Evolutionary conservation across 1,139 yeast species (phyloP).

Genomic region (Candida neerlandica): DNA sequence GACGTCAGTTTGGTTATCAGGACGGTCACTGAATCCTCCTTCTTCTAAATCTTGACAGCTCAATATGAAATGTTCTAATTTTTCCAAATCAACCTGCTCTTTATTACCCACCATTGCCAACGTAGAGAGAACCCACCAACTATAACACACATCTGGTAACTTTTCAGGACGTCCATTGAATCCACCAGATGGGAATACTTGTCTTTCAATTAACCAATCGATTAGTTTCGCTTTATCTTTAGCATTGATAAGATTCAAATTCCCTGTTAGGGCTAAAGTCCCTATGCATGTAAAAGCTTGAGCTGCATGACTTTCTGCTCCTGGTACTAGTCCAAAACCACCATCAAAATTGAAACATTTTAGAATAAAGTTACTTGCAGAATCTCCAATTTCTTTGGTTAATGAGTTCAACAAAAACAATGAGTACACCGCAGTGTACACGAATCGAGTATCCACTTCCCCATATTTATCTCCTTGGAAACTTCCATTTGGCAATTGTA

Average conservation of each 20-base stretch:
- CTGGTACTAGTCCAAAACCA: conserved; percentile 92
- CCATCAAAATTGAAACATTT: conserved; percentile 91
- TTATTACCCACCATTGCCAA: conserved; percentile 65
- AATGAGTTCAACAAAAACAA: conserved; percentile 69
- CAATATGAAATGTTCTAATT: conserved; percentile 66
- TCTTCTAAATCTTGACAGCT: conserved; percentile 71
- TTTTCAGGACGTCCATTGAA: conserved; percentile 96
- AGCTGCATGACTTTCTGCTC: conserved; percentile 94
- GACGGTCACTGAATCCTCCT: conserved; percentile 94
- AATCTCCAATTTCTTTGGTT: conserved; percentile 59
- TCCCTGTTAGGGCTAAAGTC: conserved; percentile 67
- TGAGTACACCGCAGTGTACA: conserved; percentile 77
- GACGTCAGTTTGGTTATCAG: conserved; percentile 89
- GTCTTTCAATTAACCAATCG: conserved; percentile 87
- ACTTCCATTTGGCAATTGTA: conserved; percentile 76
- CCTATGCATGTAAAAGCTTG: conserved; percentile 89
- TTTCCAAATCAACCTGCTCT: conserved; percentile 73
- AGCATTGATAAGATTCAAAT: conserved; percentile 53
- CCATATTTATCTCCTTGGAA: conserved; percentile 91
- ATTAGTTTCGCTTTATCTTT: conserved; percentile 47
- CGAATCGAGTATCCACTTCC: conserved; percentile 89
- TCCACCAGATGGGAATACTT: conserved; percentile 74
- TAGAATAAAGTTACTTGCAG: conserved; percentile 66
- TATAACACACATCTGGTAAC: conserved; percentile 92
- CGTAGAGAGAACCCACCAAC: conserved; percentile 96